Base-by-base conservation (phyloP, 768 basidiomycete species). In the Russula dissimulans region DNA sequence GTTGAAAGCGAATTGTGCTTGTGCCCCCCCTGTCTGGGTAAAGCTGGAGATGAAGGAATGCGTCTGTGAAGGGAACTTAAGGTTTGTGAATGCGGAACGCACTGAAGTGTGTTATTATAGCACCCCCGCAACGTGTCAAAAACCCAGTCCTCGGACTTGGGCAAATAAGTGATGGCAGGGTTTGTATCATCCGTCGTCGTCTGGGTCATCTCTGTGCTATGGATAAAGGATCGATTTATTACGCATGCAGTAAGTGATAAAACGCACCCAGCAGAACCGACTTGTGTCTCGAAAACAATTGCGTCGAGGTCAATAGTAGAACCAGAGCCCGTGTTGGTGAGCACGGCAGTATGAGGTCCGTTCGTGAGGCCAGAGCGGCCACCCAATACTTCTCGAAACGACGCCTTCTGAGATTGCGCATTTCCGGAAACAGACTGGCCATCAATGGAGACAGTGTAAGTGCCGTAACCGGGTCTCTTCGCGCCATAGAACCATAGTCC, bases 221-320 rank as follows among this genome's bases (percentile, higher is more conserved):
- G 14, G 83, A 77, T 66, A 69, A 72, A 26, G 61, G 81, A 22
- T 62, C 72, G 5, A 72, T 82, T 14, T 81, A 31, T 22, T 12
- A 39, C 8, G 29, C 8, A 15, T 52, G 34, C n/a, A 51, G 12
- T 12, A 12, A n/a, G 7, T 29, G 11, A 51, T 9, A 60, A 36
- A 52, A 71, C 72, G 64, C 67, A 79, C 78, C 73, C 71, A 45
- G 72, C 47, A 60, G 68, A 45, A 9, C 75, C 77, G 39, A 78
- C 65, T 54, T 70, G 72, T 5, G 74, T 74, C 54, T 75, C 71
- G 51, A 81, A 73, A 36, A 77, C 69, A n/a, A 81, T 62, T 39
- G 67, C 72, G 65, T 83, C 83, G 58, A 83, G 73, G 65, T 83
- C 82, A 51, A 84, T 73, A 1, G 73, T 66, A n/a, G 65, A 34